Evolutionary conservation across 2,329 filamentous ascomycete genomes (phyloP), one percentile per base, ranked within the genome.

Genomic region (Monosporascus sp.): DNA sequence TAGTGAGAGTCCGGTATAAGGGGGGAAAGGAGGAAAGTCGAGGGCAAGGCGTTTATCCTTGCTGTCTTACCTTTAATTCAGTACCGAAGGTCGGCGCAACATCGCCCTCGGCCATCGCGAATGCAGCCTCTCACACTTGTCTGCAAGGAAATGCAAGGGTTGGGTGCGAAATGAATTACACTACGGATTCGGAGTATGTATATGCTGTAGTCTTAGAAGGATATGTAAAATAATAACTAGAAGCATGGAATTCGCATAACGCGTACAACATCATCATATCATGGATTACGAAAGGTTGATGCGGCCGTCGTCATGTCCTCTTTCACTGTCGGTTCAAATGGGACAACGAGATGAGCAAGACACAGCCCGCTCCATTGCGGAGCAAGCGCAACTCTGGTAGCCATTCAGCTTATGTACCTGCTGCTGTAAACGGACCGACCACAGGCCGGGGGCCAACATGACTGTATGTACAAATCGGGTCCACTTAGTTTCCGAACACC

Each of bases 31-130:
- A 8, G 45, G 45, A 68, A 74, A 57, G 14, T 7, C 5, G 8
- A 27, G 17, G 6, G 25, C 7, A 7, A n/a, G 14, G 15, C 5
- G n/a, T 24, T 24, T 44, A 20, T 22, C 11, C 24, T 15, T 14
- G 20, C 25, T 1, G 1, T 3, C 25, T 31, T 76, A 92, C 91
- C 88, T 96, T 97, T 71, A 97, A 81, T 78, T 97, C 92, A 54
- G 88, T 84, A 74, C 94, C 94, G 74, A 99, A 96, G 65, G 89
- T 89, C 68, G 90, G 90, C 75, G 85, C 80, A 68, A 82, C 83
- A 65, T 95, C 90, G 72, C 90, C 82, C 73, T 92, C 89, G 68
- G 88, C 86, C 90, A 95, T 96, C 62, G 61, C 72, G 64, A 58
- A 56, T 46, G 22, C 3, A 46, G 17, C 43, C 24, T 22, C 43